phyloP scores from a whole-genome alignment of 345 rosid species.

The Salix arbutifolia region DNA sequence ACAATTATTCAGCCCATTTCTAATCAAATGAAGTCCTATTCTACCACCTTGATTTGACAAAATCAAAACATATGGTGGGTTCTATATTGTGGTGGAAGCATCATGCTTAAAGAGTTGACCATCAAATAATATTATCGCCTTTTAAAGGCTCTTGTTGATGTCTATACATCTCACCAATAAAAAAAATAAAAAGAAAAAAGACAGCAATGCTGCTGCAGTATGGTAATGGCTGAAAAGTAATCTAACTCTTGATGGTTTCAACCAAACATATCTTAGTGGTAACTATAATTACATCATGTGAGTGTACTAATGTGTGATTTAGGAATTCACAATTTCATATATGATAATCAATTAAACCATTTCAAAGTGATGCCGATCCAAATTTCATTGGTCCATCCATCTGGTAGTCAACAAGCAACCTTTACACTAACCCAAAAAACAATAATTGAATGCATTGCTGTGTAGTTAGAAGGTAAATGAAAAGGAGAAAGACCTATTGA shows the following conservation, averaged over 20 bases:
- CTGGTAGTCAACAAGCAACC: background rate
- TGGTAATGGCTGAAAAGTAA: background rate
- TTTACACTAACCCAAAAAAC: too few relatives aligned
- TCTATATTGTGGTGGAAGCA: background rate
- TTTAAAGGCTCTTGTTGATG: background rate
- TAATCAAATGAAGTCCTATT: background rate
- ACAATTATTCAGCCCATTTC: background rate
- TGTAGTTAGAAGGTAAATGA: background rate
- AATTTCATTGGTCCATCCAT: too few relatives aligned
- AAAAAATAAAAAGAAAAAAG: too few relatives aligned
- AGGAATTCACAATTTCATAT: background rate
- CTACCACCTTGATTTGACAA: background rate
- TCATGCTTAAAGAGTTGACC: too few relatives aligned
- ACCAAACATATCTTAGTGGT: background rate
- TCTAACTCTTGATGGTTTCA: background rate
- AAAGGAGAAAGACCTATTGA: conserved; percentile 18
- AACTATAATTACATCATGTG: background rate
- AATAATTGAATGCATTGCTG: background rate
- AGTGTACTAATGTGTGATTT: background rate
- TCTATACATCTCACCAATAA: background rate
- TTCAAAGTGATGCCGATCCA: background rate
- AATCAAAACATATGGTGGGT: background rate
- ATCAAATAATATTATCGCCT: too few relatives aligned
- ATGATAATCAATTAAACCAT: background rate
- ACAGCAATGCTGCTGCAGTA: background rate